Base-by-base conservation (phyloP, 108 stramenopile species). In the Epipyxis sp. region DNA sequence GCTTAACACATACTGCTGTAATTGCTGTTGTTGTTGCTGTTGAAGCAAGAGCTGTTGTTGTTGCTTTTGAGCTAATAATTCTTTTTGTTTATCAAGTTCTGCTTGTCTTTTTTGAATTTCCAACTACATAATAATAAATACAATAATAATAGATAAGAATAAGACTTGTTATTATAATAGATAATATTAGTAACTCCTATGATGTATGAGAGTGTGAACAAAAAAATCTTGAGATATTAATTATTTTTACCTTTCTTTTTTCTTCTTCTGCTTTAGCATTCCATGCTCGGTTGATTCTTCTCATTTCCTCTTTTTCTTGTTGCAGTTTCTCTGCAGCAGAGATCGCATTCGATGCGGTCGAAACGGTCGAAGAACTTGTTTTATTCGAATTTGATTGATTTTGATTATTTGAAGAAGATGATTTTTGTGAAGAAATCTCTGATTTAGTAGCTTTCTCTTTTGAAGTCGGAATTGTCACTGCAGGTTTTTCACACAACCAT, bases 401-500 rank as follows among this genome's bases (percentile, higher is more conserved):
- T 6, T 13, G 6, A 50, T 50, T 50, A 6, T 6, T 13, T 6
- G 46, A 50, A 20, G 46, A 50, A 50, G 46, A 50, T 6, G 46
- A 50, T 13, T 6, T 6, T 50, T 13, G 6, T 13, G 20, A 6
- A 50, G 46, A 50, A 13, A 50, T 20, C 46, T 6, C 46, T 13
- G 6, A 13, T 50, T 6, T 20, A 50, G 6, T 50, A 20, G 46
- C 46, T 6, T 6, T 50, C 13, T 6, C 20, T 50, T 6, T 20
- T 13, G 46, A 13, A 6, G 46, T 50, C 6, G 46, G 46, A 20
- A 20, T 20, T 6, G 46, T 50, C 13, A 20, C 13, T 20, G 13
- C n/a, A 3, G 6, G 71, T 34, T 42, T 37, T 13, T 74, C 71
- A 74, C 71, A 74, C 3, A 74, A 42, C 71, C 71, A 74, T 6